Percentiles rank a stretch among this genome's conserved stretches.
These are phyloP conservation scores for Fonsecaea pedrosoi DNA, from an alignment of 2,329 filamentous ascomycete genomes.

Conservation along the genomic window DNA sequence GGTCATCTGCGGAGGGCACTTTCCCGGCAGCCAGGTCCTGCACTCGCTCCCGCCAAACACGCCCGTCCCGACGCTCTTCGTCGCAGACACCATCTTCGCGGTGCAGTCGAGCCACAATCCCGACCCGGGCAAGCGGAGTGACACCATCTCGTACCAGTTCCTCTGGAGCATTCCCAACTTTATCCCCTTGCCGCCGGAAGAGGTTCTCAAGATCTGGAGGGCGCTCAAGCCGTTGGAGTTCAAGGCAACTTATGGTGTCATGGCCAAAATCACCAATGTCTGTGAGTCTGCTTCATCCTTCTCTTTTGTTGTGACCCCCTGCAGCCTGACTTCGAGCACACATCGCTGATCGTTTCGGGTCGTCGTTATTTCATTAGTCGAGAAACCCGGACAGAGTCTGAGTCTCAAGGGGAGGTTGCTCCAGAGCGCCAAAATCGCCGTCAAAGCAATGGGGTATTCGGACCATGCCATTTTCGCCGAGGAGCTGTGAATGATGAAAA, in stretches of 20 bases:
- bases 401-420: slow-evolving; percentile 70
- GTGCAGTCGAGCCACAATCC: slow-evolving; percentile 74
- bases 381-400: slow-evolving; percentile 65
- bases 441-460: slow-evolving; percentile 52
- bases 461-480: slow-evolving; percentile 44
- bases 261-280: slow-evolving; percentile 36
- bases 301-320: not conserved
- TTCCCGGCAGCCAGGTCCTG: slow-evolving; percentile 74
- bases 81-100: slow-evolving; percentile 78
- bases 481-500: slow-evolving; percentile 23
- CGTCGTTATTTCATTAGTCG: slow-evolving; percentile 54
- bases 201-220: slow-evolving; percentile 73
- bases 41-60: slow-evolving; percentile 47
- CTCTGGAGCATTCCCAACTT: slow-evolving; percentile 36
- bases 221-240: slow-evolving; percentile 68
- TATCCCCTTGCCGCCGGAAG: slow-evolving; percentile 72
- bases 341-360: slow-evolving; percentile 9
- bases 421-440: slow-evolving; percentile 78
- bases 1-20: slow-evolving; percentile 79
- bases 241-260: slow-evolving; percentile 64
- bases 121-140: slow-evolving; percentile 28
- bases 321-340: not conserved
- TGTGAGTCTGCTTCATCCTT: slow-evolving; percentile 26
- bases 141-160: slow-evolving; percentile 36
- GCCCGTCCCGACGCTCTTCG: slow-evolving; percentile 67